Percentiles rank a stretch among this genome's conserved stretches.
These are phyloP conservation scores for Colletotrichum gigasporum DNA, from an alignment of 2,329 filamentous ascomycete species.

Conservation along the genomic window DNA sequence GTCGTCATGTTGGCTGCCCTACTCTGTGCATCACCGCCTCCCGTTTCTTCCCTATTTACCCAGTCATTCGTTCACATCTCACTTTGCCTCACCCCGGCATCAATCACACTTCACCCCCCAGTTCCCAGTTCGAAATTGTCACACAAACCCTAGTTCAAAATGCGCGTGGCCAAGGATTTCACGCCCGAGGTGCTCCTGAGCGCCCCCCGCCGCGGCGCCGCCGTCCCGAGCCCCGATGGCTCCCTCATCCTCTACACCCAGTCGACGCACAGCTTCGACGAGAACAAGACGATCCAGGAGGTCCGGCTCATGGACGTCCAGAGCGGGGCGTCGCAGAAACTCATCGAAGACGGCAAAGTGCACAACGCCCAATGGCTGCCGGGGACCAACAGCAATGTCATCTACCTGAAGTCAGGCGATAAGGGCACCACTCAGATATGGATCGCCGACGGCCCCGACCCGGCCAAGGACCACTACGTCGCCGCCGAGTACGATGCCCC, in stretches of 20 bases:
- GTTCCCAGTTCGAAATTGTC: too few species aligned
- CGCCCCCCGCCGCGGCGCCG: conserved; percentile 41
- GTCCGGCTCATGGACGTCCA: conserved; percentile 45
- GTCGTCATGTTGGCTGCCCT: too few species aligned
- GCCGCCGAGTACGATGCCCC: conserved; percentile 43
- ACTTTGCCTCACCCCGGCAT: background rate
- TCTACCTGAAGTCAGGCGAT: conserved; percentile 42
- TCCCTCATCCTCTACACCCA: conserved; percentile 52
- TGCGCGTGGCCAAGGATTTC: conserved; percentile 36
- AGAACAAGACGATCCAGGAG: conserved; percentile 42
- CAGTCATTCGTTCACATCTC: background rate
- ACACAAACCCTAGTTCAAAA: conserved; percentile 3
- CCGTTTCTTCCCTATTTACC: background rate
- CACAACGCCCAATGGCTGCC: conserved; percentile 49
- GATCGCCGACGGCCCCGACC: conserved; percentile 36
- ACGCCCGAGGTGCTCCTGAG: conserved; percentile 44
- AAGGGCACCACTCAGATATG: conserved; percentile 44
- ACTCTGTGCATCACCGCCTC: too few species aligned
- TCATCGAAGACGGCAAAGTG: conserved; percentile 39
- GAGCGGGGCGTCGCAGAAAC: conserved; percentile 37
- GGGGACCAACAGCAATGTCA: conserved; percentile 38
- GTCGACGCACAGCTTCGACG: conserved; percentile 46
- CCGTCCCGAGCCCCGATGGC: conserved; percentile 51
- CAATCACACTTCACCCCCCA: background rate
- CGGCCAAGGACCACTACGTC: conserved; percentile 35